Base-by-base conservation (phyloP, 139 green algal genomes). In the Eudorina sp. region DNA sequence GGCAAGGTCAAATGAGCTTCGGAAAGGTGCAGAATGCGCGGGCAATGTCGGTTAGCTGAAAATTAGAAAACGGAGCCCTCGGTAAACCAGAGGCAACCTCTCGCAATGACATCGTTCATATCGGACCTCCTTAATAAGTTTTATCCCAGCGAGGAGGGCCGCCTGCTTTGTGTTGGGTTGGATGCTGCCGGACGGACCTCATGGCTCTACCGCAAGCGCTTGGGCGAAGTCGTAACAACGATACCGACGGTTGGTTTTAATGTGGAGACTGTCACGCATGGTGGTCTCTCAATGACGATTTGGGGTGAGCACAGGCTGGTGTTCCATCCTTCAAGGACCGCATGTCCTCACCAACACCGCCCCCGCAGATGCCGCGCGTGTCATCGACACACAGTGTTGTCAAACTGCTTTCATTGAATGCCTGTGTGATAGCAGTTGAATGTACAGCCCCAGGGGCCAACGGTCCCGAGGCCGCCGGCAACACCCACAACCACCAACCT, bases 241-340 rank as follows among this genome's bases (percentile, higher is more conserved):
- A 92, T 92, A 23, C 89, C 89, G 3, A 92, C 89, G 6, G 88
- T 92, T 5, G 84, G 76, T 5, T 90, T 92, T 48, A 90, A 92
- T 27, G 88, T 91, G 16, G 88, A 91, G 75, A 86, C 75, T 0
- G 29, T 91, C 0, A n/a, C 85, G 45, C 40, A 77, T 27, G 43
- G 41, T 8, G 68, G 68, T 38, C 13, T 25, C 11, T 16, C 11
- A 21, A 41, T 90, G 23, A 89, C 81, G 0, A 60, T 73, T 11
- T 91, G 88, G 88, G 88, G 86, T 72, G 51, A 55, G 84, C n/a
- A n/a, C n/a, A n/a, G n/a, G n/a, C n/a, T n/a, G n/a, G n/a, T n/a
- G n/a, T n/a, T n/a, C n/a, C n/a, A n/a, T n/a, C n/a, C n/a, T n/a
- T n/a, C n/a, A n/a, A n/a, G n/a, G n/a, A n/a, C n/a, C n/a, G n/a